Evolutionary conservation across 805 yeast species (phyloP).

Genomic region (Pichia pseudocactophila): DNA sequence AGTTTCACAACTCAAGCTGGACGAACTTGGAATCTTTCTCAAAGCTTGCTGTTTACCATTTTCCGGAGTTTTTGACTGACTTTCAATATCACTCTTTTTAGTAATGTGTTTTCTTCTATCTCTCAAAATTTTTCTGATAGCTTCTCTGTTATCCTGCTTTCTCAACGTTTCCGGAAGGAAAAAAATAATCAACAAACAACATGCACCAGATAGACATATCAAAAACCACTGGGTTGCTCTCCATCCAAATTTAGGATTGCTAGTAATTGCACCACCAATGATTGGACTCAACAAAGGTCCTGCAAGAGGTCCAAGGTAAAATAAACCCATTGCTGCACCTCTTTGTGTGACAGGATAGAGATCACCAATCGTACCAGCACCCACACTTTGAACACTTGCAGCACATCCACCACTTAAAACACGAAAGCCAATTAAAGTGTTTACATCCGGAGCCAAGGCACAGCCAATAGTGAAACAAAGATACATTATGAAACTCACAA

Average conservation of each 20-base stretch:
- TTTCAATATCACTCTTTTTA: slow-evolving; percentile 12
- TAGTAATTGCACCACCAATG: slow-evolving; percentile 64
- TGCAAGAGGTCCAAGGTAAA: slow-evolving; percentile 70
- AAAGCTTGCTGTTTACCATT: background rate
- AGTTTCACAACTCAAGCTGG: too few species aligned
- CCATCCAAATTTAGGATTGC: slow-evolving; percentile 63
- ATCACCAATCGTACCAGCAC: slow-evolving; percentile 83
- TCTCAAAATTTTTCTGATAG: slow-evolving; percentile 37
- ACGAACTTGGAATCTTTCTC: too few species aligned
- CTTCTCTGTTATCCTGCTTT: slow-evolving; percentile 49
- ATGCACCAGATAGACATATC: slow-evolving; percentile 55
- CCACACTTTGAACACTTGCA: slow-evolving; percentile 81
- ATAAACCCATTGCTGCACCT: slow-evolving; percentile 73
- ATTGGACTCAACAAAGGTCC: slow-evolving; percentile 80
- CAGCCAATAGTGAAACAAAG: slow-evolving; percentile 65
- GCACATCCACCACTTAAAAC: slow-evolving; percentile 72
- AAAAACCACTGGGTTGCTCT: slow-evolving; percentile 83
- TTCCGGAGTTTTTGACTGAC: background rate
- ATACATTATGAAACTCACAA: slow-evolving; percentile 56
- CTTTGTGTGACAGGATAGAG: slow-evolving; percentile 56
- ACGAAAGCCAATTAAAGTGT: slow-evolving; percentile 57
- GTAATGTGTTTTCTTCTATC: slow-evolving; percentile 24
- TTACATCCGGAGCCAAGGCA: slow-evolving; percentile 53
- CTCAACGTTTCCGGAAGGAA: slow-evolving; percentile 76
- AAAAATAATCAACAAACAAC: slow-evolving; percentile 40